Evolutionary conservation across 106 monocot genomes (phyloP), one percentile per base, ranked within the genome.

Genomic region (Amphibolis antarctica): DNA sequence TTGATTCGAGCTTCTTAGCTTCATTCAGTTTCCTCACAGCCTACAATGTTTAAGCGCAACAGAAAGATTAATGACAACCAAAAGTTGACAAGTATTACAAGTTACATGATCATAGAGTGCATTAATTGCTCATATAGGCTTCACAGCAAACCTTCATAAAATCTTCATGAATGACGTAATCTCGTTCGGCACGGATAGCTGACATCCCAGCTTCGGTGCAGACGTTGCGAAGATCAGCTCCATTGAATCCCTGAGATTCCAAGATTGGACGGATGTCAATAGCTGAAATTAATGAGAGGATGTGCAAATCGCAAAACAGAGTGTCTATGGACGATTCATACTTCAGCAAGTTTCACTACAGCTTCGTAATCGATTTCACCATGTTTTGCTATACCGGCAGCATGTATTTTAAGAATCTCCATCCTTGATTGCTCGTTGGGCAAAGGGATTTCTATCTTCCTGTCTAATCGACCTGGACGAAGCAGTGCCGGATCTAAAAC

Each of bases 151-250:
- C 93, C 89, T 94, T 94, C 93, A 94, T 94, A 59, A 94, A 94
- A 51, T 94, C 93, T 71, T 94, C 93, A 64, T 94, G 93, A 44
- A 82, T 89, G 18, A 94, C 89, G 76, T 89, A 94, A 47, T 94
- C 93, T 62, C 93, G 86, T 42, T 94, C 93, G 54, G 89, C 93
- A 55, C 88, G 89, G 26, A 94, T 94, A 44, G 93, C 93, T 42
- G 81, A 78, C 93, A 94, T 94, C 12, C 93, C 93, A 59, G 93
- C 93, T 71, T 94, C 93, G 1, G 89, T 94, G 70, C 93, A 94
- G 20, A 94, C 81, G 71, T 94, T 94, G 42, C 93, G 83, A 52
- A 94, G 89, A 74, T 94, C 89, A 47, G 93, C 93, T 60, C 93
- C 93, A 71, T 89, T 94, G 67, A 94, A 94, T 21, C 93, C 93